phyloP scores from a whole-genome alignment of 306 rosid species.

The Nissolia schottii region DNA sequence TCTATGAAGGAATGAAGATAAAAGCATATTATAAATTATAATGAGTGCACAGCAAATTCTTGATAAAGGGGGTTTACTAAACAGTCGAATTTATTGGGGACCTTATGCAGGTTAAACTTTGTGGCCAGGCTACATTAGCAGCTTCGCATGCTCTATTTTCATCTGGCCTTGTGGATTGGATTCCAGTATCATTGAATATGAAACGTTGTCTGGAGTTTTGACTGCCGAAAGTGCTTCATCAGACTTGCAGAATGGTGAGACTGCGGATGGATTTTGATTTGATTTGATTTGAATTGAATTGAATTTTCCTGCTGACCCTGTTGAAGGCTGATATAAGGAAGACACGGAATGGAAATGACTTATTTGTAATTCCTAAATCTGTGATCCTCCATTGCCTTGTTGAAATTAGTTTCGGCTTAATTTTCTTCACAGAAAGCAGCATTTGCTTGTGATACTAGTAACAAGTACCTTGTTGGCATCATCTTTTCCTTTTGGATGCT shows the following conservation, averaged over 20 bases:
- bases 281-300: slow-evolving; percentile 61
- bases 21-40: too few relatives aligned
- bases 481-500: background rate
- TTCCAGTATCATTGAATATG: slow-evolving; percentile 45
- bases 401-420: background rate
- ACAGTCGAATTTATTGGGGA: background rate
- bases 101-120: slow-evolving; percentile 60
- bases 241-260: slow-evolving; percentile 17
- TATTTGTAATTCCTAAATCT: slow-evolving; percentile 48
- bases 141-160: slow-evolving; percentile 56
- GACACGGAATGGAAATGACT: slow-evolving; percentile 25
- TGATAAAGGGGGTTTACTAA: background rate
- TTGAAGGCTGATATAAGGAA: slow-evolving; percentile 35
- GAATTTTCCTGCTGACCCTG: slow-evolving; percentile 41
- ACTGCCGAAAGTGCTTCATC: slow-evolving; percentile 27
- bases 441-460: background rate
- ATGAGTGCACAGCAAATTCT: background rate
- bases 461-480: background rate
- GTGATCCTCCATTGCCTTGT: background rate
- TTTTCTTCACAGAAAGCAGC: background rate
- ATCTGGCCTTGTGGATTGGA: slow-evolving; percentile 44
- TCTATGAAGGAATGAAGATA: too few relatives aligned
- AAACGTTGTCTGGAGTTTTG: slow-evolving; percentile 65
- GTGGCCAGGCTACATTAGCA: slow-evolving; percentile 91
- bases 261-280: slow-evolving; percentile 23